phyloP scores from a whole-genome alignment of 306 rosid genomes.

The Dryas drummondii region DNA sequence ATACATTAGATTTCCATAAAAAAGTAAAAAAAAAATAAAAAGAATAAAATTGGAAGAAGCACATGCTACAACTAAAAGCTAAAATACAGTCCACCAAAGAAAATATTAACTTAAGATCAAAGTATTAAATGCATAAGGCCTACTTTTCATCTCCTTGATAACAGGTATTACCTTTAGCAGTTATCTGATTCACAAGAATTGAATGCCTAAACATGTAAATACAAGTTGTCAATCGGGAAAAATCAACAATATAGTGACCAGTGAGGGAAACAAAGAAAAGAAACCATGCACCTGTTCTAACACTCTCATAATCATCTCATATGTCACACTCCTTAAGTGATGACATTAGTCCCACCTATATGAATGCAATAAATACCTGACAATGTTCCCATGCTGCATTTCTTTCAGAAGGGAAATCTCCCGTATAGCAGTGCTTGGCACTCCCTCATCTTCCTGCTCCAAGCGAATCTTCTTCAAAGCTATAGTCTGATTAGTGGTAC shows the following conservation, averaged over 20 bases:
- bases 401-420: constrained; percentile 89
- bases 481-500: constrained; percentile 68
- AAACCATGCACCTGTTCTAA: no score
- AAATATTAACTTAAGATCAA: neutral
- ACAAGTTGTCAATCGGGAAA: neutral
- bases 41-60: neutral
- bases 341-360: neutral
- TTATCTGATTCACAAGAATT: neutral
- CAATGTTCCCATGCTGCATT: constrained; percentile 91
- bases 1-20: neutral
- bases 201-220: constrained; percentile 11
- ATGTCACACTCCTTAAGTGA: neutral
- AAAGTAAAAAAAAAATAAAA: neutral
- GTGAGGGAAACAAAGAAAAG: no score
- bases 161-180: neutral
- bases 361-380: constrained; percentile 44
- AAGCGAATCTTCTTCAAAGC: constrained; percentile 89
- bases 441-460: constrained; percentile 94
- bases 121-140: constrained; percentile 2
- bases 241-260: no score
- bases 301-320: neutral
- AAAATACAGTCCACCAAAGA: neutral
- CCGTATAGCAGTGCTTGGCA: constrained; percentile 88
- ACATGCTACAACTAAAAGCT: neutral
- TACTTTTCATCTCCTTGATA: neutral